Evolutionary conservation across 441 rosid genomes (phyloP).

Genomic region (Pelargonium cotyledonis): DNA sequence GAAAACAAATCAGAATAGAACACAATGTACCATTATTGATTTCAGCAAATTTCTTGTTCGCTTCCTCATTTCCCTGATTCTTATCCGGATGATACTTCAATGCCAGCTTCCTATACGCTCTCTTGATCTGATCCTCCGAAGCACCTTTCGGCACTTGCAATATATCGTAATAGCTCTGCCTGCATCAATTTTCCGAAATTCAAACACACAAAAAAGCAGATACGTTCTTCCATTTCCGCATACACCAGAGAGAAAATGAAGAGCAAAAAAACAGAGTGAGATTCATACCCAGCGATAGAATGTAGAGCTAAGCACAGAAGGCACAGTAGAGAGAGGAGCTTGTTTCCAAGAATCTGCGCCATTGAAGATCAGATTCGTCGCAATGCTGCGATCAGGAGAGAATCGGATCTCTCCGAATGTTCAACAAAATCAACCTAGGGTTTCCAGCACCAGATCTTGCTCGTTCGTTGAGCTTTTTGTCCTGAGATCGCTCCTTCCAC

Average conservation of each 20-base stretch:
- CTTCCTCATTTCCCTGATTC: conserved; percentile 91
- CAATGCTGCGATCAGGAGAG: conserved; percentile 30
- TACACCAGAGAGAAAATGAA: background rate
- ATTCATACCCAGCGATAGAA: conserved; percentile 54
- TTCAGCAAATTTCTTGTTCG: conserved; percentile 77
- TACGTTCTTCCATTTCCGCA: background rate
- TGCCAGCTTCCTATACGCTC: conserved; percentile 90
- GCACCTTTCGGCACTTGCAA: conserved; percentile 84
- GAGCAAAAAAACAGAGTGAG: background rate
- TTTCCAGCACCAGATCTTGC: background rate
- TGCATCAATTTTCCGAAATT: conserved; percentile 26
- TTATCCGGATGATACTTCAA: conserved; percentile 96
- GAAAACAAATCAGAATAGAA: background rate
- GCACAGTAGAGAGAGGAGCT: conserved; percentile 41
- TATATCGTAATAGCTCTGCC: conserved; percentile 84
- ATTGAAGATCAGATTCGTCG: conserved; percentile 21
- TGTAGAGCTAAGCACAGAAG: conserved; percentile 37
- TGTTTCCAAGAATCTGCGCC: conserved; percentile 32
- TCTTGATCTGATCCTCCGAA: conserved; percentile 94
- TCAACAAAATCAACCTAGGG: background rate
- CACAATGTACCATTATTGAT: conserved; percentile 60
- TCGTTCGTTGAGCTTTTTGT: background rate
- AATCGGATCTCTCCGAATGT: conserved; percentile 38
- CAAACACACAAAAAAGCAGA: background rate
- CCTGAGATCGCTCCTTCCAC: background rate